These are phyloP conservation scores for Suillus spraguei DNA, from an alignment of 768 basidiomycete species.

Conservation along the genomic window DNA sequence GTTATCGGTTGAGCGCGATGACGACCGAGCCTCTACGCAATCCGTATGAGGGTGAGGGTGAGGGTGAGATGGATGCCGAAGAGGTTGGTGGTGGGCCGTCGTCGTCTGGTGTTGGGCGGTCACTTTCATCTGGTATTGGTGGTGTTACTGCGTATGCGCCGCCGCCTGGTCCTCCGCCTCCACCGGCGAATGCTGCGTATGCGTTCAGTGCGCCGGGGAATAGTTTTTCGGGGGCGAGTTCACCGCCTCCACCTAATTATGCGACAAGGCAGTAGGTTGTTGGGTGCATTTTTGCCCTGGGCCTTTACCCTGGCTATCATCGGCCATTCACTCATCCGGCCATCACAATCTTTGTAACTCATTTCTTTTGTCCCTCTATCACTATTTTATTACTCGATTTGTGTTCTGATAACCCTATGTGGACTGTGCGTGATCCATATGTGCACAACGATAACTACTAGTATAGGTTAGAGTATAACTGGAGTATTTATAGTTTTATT, in stretches of 20 bases:
- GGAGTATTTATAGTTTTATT: constrained; percentile 2
- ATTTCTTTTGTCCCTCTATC: not conserved
- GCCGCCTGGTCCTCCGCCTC: constrained; percentile 13
- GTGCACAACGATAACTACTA: not conserved
- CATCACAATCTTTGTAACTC: not conserved
- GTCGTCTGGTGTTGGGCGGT: not conserved
- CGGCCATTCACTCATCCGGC: not conserved
- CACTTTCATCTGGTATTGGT: not conserved
- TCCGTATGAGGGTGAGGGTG: constrained; percentile 26
- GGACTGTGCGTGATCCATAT: not conserved
- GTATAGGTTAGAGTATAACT: not conserved
- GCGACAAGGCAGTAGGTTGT: not conserved
- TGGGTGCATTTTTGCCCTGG: not conserved
- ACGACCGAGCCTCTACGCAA: constrained; percentile 22
- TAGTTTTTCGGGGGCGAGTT: constrained; percentile 20
- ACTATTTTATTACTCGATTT: constrained; percentile 1
- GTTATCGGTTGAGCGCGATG: constrained; percentile 26
- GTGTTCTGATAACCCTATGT: not conserved
- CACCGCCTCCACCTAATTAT: constrained; percentile 6
- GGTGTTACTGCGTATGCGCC: not conserved
- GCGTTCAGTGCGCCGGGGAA: constrained; percentile 28
- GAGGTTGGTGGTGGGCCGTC: constrained; percentile 11
- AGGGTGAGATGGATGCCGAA: constrained; percentile 21
- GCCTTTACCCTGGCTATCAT: not conserved
- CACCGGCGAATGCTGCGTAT: constrained; percentile 21